A percentile compares a stretch with the other conserved stretches of the same genome.
Conservation (phyloP, 2,329 filamentous ascomycete species). For the Apiospora kogelbergensis region DNA sequence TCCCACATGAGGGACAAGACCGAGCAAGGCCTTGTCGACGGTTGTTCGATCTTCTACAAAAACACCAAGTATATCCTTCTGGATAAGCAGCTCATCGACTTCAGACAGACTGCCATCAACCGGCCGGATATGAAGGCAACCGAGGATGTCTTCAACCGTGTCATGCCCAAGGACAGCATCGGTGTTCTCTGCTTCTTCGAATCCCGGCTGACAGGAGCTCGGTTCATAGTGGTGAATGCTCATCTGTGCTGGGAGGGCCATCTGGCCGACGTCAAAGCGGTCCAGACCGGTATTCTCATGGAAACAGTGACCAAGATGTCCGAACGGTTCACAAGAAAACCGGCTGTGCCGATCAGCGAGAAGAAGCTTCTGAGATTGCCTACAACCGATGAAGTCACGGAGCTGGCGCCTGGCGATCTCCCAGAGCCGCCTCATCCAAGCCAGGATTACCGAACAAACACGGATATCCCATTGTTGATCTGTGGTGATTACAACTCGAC, state of each 20-base stretch:
- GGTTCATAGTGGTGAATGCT: constrained; percentile 89
- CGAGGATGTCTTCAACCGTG: constrained; percentile 95
- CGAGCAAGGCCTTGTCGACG: constrained; percentile 87
- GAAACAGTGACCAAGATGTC: constrained; percentile 85
- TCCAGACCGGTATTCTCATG: constrained; percentile 94
- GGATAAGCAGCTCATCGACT: constrained; percentile 93
- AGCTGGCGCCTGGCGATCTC: constrained; percentile 51
- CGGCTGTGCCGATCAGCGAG: constrained; percentile 68
- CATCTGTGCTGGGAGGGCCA: constrained; percentile 95
- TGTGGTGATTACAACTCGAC: constrained; percentile 97
- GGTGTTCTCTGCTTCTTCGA: constrained; percentile 90
- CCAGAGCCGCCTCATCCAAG: constrained; percentile 71
- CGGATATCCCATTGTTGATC: constrained; percentile 85
- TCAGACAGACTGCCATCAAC: constrained; percentile 88
- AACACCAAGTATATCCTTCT: constrained; percentile 89
- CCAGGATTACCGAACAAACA: constrained; percentile 80
- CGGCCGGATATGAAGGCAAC: constrained; percentile 96
- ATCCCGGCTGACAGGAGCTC: constrained; percentile 84
- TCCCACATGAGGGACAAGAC: constrained; percentile 84
- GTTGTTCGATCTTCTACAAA: constrained; percentile 96
- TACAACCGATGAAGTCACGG: constrained; percentile 43
- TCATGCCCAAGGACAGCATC: constrained; percentile 98
- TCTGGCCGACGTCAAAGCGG: constrained; percentile 90
- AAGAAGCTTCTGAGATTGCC: constrained; percentile 61
- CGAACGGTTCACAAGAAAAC: constrained; percentile 79